Base-by-base conservation (phyloP, 2,329 filamentous ascomycete species). In the Dactylella cylindrospora region DNA sequence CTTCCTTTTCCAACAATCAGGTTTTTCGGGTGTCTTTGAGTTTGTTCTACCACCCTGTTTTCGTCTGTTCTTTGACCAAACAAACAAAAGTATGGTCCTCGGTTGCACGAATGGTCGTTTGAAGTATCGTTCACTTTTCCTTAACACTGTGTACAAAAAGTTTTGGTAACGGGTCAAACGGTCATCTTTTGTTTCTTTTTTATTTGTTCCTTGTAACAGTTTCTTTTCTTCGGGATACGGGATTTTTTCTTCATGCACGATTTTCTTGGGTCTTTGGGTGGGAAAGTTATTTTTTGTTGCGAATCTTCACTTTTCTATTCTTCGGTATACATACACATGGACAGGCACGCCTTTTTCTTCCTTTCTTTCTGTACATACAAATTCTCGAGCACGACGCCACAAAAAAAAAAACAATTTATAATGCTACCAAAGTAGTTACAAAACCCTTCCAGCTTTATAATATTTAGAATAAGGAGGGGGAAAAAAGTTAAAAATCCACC, bases 111-210 rank as follows among this genome's bases (percentile, higher is more conserved):
- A 12, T 22, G 35, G 28, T 35, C n/a, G 3, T n/a, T 17, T 13
- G 8, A 36, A 38, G n/a, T 47, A 8, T 25, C 33, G 23, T 46
- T 46, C 17, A 22, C 31, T 49, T n/a, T n/a, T n/a, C n/a, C n/a
- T n/a, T 33, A 20, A 40, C 44, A 17, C 44, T 26, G 29, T 57
- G 44, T 57, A 49, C 43, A 50, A 57, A 57, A 55, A 57, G 44
- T 35, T 50, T 43, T 28, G 38, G 44, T 43, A 36, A 36, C 39
- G 52, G 43, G 44, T 57, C 38, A 43, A 43, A 44, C 52, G 49
- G 36, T 32, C 43, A 47, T 26, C 17, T 44, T 39, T 29, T 15
- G n/a, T 38, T 38, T 38, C 35, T 19, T 43, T 47, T 23, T 41
- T 40, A 10, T 20, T 12, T 8, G 7, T 38, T 38, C 25, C 22